Evolutionary conservation across 2,329 filamentous ascomycete species (phyloP).

Genomic region (Cytospora piceae): DNA sequence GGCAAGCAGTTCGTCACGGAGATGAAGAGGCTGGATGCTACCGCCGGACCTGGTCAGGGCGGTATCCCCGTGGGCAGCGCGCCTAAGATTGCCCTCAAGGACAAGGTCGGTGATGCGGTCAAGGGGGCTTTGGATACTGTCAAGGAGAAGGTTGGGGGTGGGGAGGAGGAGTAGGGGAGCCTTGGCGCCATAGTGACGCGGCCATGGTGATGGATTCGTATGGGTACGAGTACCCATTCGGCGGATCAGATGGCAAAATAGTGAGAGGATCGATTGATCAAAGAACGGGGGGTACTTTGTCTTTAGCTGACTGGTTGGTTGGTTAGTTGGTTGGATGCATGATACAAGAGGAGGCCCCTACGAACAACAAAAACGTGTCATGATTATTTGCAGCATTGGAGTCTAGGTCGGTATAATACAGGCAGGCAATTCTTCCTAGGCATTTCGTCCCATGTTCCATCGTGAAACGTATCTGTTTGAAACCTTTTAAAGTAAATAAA

Average conservation of each 20-base stretch:
- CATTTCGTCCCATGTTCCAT: background rate
- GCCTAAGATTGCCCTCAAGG: constrained; percentile 29
- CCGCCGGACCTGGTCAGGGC: constrained; percentile 32
- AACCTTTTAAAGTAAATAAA: too few relatives aligned
- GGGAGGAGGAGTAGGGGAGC: constrained; percentile 14
- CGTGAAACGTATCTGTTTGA: too few relatives aligned
- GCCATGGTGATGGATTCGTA: too few relatives aligned
- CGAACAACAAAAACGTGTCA: background rate
- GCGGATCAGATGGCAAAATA: background rate
- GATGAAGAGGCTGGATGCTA: constrained; percentile 59
- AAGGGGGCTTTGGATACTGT: constrained; percentile 26
- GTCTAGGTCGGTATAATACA: constrained; percentile 5
- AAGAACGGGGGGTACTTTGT: too few relatives aligned
- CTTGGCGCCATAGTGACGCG: too few relatives aligned
- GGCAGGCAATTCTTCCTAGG: background rate
- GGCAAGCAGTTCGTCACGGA: constrained; percentile 90
- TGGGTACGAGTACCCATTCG: background rate
- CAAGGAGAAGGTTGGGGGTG: constrained; percentile 4
- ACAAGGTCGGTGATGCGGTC: constrained; percentile 24
- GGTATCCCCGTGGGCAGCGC: constrained; percentile 22
- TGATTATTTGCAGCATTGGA: constrained; percentile 16
- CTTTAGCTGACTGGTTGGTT: background rate
- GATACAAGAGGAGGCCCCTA: background rate
- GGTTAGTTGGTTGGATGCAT: background rate
- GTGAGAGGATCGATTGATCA: too few relatives aligned